Evolutionary conservation across 805 yeast species (phyloP).

Genomic region (Saccharomycopsis fibuligera): DNA sequence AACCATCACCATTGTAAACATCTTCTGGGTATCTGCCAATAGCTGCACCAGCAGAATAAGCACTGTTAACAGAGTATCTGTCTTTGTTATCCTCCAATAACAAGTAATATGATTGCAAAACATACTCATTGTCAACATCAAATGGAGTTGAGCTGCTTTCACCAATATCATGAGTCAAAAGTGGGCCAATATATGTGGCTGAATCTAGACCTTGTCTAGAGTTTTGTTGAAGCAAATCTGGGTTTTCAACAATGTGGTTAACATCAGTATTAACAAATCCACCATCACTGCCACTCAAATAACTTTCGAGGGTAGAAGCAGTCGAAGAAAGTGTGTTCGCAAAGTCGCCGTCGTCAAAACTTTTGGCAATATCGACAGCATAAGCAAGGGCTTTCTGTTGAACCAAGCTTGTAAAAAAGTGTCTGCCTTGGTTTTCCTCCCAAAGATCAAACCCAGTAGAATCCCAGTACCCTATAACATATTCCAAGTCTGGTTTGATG

Average conservation of each 20-base stretch:
- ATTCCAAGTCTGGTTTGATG: slow-evolving; percentile 64
- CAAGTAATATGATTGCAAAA: slow-evolving; percentile 57
- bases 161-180: slow-evolving; percentile 39
- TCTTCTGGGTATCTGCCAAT: slow-evolving; percentile 94
- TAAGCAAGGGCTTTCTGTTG: slow-evolving; percentile 64
- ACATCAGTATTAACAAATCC: slow-evolving; percentile 34
- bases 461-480: slow-evolving; percentile 56
- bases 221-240: slow-evolving; percentile 29
- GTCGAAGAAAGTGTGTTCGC: background rate
- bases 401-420: slow-evolving; percentile 71
- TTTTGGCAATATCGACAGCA: slow-evolving; percentile 31
- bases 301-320: background rate
- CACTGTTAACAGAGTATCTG: slow-evolving; percentile 71
- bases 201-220: slow-evolving; percentile 69
- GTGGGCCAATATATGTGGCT: slow-evolving; percentile 49
- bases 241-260: slow-evolving; percentile 68
- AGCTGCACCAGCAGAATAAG: slow-evolving; percentile 39
- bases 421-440: slow-evolving; percentile 79
- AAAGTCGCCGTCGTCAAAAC: slow-evolving; percentile 16
- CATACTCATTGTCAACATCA: slow-evolving; percentile 47
- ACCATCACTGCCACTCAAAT: slow-evolving; percentile 13
- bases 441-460: slow-evolving; percentile 76
- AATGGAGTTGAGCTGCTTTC: slow-evolving; percentile 49
- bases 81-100: slow-evolving; percentile 62
- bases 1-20: slow-evolving; percentile 67